Conservation (phyloP, 257 asterid species). For the Lycium barbarum region DNA sequence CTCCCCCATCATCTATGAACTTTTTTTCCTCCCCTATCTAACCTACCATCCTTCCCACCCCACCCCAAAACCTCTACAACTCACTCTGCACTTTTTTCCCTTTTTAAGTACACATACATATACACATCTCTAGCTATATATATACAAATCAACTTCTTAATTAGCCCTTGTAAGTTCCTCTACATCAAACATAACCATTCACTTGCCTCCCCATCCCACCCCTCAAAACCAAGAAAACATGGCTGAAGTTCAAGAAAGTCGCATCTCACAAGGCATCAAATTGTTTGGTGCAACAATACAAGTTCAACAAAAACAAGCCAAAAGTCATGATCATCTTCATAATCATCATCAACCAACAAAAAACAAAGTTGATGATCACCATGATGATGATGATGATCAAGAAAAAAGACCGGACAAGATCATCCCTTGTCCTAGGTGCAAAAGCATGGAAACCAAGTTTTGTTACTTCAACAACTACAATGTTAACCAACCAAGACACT, state of each 20-base stretch:
- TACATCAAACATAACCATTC: slow-evolving; percentile 40
- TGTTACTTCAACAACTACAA: slow-evolving; percentile 89
- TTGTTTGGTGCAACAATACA: slow-evolving; percentile 74
- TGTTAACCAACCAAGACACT: slow-evolving; percentile 89
- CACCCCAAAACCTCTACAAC: slow-evolving; percentile 18
- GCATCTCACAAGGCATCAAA: slow-evolving; percentile 65
- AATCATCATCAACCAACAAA: slow-evolving; percentile 29
- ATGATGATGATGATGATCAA: slow-evolving; percentile 32
- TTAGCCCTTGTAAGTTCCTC: neutral
- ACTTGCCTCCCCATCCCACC: slow-evolving; percentile 23
- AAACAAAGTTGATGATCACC: slow-evolving; percentile 30
- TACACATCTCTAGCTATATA: slow-evolving; percentile 11
- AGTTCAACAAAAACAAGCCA: slow-evolving; percentile 37
- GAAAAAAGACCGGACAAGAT: slow-evolving; percentile 77
- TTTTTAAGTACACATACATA: slow-evolving; percentile 30
- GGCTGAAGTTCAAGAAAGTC: slow-evolving; percentile 55
- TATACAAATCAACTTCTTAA: slow-evolving; percentile 2
- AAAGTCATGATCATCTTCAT: slow-evolving; percentile 23
- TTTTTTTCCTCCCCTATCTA: slow-evolving; percentile 2
- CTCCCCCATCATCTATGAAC: slow-evolving; percentile 23
- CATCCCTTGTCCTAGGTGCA: slow-evolving; percentile 85
- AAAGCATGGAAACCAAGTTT: slow-evolving; percentile 85
- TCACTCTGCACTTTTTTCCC: slow-evolving; percentile 33
- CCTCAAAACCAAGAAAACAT: slow-evolving; percentile 34
- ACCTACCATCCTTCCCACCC: slow-evolving; percentile 19